These are phyloP conservation scores for Nectriaceae sp. DNA, from an alignment of 2,329 filamentous ascomycete genomes.

Conservation along the genomic window DNA sequence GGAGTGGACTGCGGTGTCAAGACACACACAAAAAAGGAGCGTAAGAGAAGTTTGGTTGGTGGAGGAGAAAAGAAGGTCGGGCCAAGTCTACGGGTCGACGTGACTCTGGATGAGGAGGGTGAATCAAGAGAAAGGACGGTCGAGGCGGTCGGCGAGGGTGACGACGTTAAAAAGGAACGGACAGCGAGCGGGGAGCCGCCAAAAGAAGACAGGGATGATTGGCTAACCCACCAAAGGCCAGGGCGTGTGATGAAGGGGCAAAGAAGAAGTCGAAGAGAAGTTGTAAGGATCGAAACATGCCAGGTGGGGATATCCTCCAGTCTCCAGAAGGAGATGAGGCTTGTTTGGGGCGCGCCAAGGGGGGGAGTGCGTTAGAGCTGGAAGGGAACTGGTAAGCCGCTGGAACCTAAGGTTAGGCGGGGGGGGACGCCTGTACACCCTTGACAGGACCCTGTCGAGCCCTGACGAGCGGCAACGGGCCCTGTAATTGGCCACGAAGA, in stretches of 20 bases:
- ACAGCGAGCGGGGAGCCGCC: conserved; percentile 9
- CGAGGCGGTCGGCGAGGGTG: conserved; percentile 23
- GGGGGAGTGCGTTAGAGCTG: background rate
- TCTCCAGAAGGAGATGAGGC: conserved; percentile 26
- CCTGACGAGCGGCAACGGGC: background rate
- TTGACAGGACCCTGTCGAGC: background rate
- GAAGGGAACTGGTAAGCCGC: background rate
- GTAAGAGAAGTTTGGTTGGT: conserved; percentile 13
- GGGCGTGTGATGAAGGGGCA: background rate
- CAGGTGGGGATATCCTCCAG: background rate
- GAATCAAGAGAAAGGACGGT: conserved; percentile 21
- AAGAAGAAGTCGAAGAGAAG: background rate
- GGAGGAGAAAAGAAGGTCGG: conserved; percentile 17
- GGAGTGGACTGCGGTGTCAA: conserved; percentile 36
- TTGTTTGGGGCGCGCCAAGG: conserved; percentile 25
- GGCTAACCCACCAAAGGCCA: no score
- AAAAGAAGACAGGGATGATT: conserved; percentile 22
- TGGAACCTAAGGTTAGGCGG: background rate
- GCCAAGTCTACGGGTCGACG: conserved; percentile 29
- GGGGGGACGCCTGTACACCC: background rate
- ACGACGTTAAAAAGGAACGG: conserved; percentile 33
- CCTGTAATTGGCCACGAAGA: background rate
- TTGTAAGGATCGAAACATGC: background rate
- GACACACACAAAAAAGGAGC: conserved; percentile 34
- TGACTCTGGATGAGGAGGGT: conserved; percentile 27